Conservation (phyloP, 371 early-diverging fungal species). For the Saksenaea vasiformis region DNA sequence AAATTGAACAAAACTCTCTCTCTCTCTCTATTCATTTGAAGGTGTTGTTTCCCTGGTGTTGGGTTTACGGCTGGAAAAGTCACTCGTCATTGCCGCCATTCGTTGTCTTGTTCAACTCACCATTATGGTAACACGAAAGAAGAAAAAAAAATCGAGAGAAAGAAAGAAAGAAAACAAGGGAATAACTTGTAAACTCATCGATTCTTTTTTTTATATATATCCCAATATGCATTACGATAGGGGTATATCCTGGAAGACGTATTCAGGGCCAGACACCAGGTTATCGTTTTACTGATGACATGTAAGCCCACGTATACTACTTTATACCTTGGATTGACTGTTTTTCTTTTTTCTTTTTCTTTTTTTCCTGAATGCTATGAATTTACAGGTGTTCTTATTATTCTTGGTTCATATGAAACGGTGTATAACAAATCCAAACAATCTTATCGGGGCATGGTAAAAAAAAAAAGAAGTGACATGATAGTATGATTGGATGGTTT, state of each 20-base stretch:
- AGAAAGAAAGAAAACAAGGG: neutral
- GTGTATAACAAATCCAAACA: slow-evolving; percentile 63
- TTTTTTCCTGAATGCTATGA: too few relatives aligned
- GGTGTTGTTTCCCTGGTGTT: slow-evolving; percentile 60
- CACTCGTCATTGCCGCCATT: slow-evolving; percentile 61
- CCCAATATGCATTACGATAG: slow-evolving; percentile 24
- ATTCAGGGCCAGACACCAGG: slow-evolving; percentile 60
- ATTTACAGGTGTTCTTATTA: slow-evolving; percentile 41
- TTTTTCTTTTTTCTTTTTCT: neutral
- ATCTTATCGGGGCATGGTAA: slow-evolving; percentile 59
- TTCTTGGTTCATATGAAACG: slow-evolving; percentile 58
- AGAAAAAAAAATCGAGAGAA: too few relatives aligned
- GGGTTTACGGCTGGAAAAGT: slow-evolving; percentile 61
- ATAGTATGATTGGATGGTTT: neutral
- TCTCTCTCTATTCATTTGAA: slow-evolving; percentile 16
- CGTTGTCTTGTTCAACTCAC: slow-evolving; percentile 67
- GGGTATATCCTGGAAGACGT: slow-evolving; percentile 65
- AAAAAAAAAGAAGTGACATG: too few relatives aligned
- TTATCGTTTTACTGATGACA: slow-evolving; percentile 60
- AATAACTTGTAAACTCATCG: neutral
- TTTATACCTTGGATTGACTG: neutral
- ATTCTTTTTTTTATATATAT: neutral
- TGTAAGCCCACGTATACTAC: slow-evolving; percentile 33
- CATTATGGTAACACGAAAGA: slow-evolving; percentile 50
- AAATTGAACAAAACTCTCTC: too few relatives aligned